phyloP scores from a whole-genome alignment of 1,284 basidiomycete genomes.

The Heterobasidion occidentale region DNA sequence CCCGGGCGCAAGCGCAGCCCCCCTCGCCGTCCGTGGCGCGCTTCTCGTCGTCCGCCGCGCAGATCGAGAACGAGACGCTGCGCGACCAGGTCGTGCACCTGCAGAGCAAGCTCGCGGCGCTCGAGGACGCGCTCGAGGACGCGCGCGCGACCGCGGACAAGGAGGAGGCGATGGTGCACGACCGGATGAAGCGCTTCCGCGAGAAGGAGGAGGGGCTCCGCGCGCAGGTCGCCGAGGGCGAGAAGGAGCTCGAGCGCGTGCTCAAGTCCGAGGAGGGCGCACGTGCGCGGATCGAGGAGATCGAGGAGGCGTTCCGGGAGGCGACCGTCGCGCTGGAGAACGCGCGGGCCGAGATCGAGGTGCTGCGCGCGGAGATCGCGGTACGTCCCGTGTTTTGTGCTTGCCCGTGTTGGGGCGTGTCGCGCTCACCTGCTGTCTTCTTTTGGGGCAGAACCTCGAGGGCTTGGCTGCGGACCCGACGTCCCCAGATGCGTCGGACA shows the following conservation, averaged over 20 bases:
- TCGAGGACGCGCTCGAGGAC: slow-evolving; percentile 88
- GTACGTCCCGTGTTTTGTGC: slow-evolving; percentile 37
- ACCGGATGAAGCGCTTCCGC: slow-evolving; percentile 63
- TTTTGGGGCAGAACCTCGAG: slow-evolving; percentile 41
- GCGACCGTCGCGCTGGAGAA: slow-evolving; percentile 85
- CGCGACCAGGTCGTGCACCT: slow-evolving; percentile 84
- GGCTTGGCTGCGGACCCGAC: slow-evolving; percentile 24
- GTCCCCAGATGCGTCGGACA: slow-evolving; percentile 24
- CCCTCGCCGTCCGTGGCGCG: slow-evolving; percentile 32
- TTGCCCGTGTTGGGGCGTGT: background rate
- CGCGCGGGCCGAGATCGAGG: slow-evolving; percentile 88
- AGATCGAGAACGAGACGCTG: slow-evolving; percentile 92
- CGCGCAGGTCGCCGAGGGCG: slow-evolving; percentile 57
- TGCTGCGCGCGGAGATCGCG: slow-evolving; percentile 66
- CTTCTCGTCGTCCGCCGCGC: slow-evolving; percentile 51
- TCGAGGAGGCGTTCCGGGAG: slow-evolving; percentile 85
- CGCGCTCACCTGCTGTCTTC: slow-evolving; percentile 6
- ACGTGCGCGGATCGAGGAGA: slow-evolving; percentile 64
- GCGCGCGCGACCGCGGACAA: slow-evolving; percentile 61
- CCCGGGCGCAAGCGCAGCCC: slow-evolving; percentile 29
- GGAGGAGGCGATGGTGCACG: slow-evolving; percentile 62
- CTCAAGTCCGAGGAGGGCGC: slow-evolving; percentile 56
- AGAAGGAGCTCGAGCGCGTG: slow-evolving; percentile 58
- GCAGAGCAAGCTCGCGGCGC: slow-evolving; percentile 62
- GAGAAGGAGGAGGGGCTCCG: slow-evolving; percentile 72